Evolutionary conservation across 2,329 filamentous ascomycete species (phyloP).

Genomic region (Aspergillus texensis): DNA sequence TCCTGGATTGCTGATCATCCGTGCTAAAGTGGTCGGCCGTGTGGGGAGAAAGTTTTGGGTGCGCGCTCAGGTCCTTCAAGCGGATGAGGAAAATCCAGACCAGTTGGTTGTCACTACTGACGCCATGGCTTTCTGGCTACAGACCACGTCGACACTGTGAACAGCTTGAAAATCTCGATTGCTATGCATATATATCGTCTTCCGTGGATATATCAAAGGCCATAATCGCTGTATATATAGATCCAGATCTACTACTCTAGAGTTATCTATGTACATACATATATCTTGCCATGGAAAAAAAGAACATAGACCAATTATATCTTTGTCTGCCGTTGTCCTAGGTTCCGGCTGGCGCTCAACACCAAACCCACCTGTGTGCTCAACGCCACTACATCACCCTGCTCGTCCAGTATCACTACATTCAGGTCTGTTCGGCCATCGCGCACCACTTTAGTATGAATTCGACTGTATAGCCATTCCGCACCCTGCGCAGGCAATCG

Average conservation of each 20-base stretch:
- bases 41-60: constrained; percentile 47
- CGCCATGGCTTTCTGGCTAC: constrained; percentile 46
- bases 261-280: constrained; percentile 10
- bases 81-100: constrained; percentile 34
- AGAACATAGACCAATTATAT: constrained; percentile 16
- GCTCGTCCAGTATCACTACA: constrained; percentile 65
- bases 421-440: constrained; percentile 77
- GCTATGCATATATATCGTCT: background rate
- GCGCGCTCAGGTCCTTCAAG: constrained; percentile 42
- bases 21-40: constrained; percentile 39
- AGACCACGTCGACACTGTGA: constrained; percentile 23
- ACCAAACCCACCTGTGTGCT: constrained; percentile 70
- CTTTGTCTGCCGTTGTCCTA: constrained; percentile 47
- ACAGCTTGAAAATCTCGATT: background rate
- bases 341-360: constrained; percentile 65
- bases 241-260: background rate
- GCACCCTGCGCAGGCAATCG: constrained; percentile 66
- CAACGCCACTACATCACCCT: constrained; percentile 67
- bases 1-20: constrained; percentile 41
- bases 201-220: background rate
- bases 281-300: constrained; percentile 14
- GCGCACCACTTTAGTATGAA: constrained; percentile 66
- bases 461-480: constrained; percentile 71
- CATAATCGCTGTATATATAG: background rate
- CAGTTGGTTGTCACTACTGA: constrained; percentile 40